Percentiles rank a stretch among this genome's conserved stretches.
Evolutionary conservation across 148 eudicot genomes (phyloP).

Genomic region (Diospyros kaki): DNA sequence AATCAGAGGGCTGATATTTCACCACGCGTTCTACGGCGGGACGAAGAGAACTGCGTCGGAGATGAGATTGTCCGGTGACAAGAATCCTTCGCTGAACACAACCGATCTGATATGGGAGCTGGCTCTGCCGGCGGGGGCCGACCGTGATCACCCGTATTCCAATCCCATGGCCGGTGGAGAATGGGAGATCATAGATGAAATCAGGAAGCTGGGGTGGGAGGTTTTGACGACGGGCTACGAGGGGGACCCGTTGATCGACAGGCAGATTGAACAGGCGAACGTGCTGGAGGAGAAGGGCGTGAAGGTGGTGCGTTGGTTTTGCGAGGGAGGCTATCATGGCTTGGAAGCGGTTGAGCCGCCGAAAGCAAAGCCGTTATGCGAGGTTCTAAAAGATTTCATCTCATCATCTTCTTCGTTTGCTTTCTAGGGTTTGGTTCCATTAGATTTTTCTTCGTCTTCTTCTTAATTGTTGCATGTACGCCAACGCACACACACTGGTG

Average conservation of each 20-base stretch:
- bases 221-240: constrained; percentile 32
- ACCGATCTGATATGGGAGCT: constrained; percentile 42
- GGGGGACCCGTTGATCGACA: constrained; percentile 45
- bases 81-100: not conserved
- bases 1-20: constrained; percentile 41
- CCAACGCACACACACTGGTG: too few relatives aligned
- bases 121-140: constrained; percentile 40
- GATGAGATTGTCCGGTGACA: constrained; percentile 15
- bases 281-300: constrained; percentile 32
- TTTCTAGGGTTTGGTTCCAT: too few relatives aligned
- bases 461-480: too few relatives aligned
- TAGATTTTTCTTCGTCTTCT: too few relatives aligned
- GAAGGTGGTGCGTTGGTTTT: constrained; percentile 21
- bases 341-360: constrained; percentile 28
- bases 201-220: constrained; percentile 33
- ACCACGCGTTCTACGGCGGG: constrained; percentile 52
- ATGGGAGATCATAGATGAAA: constrained; percentile 17
- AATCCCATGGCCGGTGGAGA: constrained; percentile 33
- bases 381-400: not conserved
- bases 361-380: constrained; percentile 8
- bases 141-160: constrained; percentile 45
- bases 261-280: constrained; percentile 32
- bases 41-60: constrained; percentile 30
- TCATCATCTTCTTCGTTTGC: too few relatives aligned
- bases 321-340: constrained; percentile 41